phyloP scores from a whole-genome alignment of 139 green algal species.

The Tetradesmus obliquus region DNA sequence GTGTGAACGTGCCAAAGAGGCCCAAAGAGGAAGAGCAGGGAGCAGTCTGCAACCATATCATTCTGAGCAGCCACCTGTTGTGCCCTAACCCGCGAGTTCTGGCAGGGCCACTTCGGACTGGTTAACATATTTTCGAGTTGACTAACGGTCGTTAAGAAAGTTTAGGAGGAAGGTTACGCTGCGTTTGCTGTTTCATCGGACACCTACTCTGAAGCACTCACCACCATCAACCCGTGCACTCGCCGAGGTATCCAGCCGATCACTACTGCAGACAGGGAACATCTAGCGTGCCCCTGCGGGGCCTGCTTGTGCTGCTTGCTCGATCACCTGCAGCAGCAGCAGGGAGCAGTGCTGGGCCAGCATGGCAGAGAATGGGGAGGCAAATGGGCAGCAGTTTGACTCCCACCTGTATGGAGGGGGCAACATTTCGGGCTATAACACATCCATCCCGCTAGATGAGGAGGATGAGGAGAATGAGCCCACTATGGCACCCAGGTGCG shows the following conservation, averaged over 20 bases:
- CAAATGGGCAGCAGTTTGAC: slow-evolving; percentile 51
- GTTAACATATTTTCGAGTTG: neutral
- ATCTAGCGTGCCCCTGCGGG: slow-evolving; percentile 1
- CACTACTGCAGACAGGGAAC: neutral
- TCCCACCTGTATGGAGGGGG: slow-evolving; percentile 58
- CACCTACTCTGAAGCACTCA: neutral
- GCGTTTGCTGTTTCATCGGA: neutral
- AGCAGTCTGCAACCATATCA: neutral
- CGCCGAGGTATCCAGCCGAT: neutral
- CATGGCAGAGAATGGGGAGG: slow-evolving; percentile 33
- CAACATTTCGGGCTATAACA: slow-evolving; percentile 57
- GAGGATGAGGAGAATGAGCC: slow-evolving; percentile 65
- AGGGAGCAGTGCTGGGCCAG: neutral
- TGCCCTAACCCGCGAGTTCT: neutral
- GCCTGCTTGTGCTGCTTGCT: slow-evolving; percentile 13
- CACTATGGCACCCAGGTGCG: slow-evolving; percentile 26
- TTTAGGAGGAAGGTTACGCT: neutral
- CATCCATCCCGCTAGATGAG: slow-evolving; percentile 57
- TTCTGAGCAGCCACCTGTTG: slow-evolving; percentile 4
- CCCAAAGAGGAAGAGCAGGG: neutral
- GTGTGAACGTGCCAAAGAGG: neutral
- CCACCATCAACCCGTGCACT: neutral
- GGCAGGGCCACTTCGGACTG: neutral
- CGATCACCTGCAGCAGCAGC: slow-evolving; percentile 21
- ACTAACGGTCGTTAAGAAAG: no score